Conservation (phyloP, 1,284 basidiomycete genomes). For the Ustilago curta region DNA sequence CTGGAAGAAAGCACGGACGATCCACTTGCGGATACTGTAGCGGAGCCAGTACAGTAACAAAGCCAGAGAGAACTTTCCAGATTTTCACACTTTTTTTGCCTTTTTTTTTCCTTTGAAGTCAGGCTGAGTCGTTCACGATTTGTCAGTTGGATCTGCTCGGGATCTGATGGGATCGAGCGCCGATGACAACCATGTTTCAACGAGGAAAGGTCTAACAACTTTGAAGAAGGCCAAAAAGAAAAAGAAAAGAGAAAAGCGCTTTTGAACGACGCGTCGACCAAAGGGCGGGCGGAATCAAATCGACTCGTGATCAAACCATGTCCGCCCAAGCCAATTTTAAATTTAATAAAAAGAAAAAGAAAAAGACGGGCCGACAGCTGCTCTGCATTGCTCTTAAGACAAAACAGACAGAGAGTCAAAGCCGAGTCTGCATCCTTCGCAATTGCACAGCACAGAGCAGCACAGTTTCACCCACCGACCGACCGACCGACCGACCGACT, state of each 20-base stretch:
- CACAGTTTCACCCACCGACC: too few relatives aligned
- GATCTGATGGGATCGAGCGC: background rate
- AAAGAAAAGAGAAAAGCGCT: too few relatives aligned
- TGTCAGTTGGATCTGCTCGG: slow-evolving; percentile 8
- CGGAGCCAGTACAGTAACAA: too few relatives aligned
- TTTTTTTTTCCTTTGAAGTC: background rate
- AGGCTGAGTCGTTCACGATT: slow-evolving; percentile 26
- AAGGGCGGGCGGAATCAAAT: background rate
- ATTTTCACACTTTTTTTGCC: slow-evolving; percentile 5
- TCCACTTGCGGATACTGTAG: background rate
- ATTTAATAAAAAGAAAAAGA: slow-evolving; percentile 1
- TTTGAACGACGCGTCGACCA: slow-evolving; percentile 27
- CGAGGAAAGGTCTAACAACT: background rate
- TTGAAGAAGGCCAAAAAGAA: too few relatives aligned
- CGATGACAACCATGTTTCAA: background rate
- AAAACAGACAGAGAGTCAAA: too few relatives aligned
- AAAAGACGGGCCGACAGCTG: background rate
- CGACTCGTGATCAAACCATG: slow-evolving; percentile 13
- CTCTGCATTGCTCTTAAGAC: too few relatives aligned
- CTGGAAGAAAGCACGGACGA: slow-evolving; percentile 5
- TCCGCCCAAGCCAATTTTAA: too few relatives aligned
- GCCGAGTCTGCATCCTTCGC: too few relatives aligned
- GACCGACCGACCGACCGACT: too few relatives aligned
- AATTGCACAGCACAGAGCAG: too few relatives aligned
- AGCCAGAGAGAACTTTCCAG: slow-evolving; percentile 38